Percentiles rank a stretch among this genome's conserved stretches.
Evolutionary conservation across 2,329 filamentous ascomycete genomes (phyloP).

Genomic region (Stagonosporopsis tanaceti): DNA sequence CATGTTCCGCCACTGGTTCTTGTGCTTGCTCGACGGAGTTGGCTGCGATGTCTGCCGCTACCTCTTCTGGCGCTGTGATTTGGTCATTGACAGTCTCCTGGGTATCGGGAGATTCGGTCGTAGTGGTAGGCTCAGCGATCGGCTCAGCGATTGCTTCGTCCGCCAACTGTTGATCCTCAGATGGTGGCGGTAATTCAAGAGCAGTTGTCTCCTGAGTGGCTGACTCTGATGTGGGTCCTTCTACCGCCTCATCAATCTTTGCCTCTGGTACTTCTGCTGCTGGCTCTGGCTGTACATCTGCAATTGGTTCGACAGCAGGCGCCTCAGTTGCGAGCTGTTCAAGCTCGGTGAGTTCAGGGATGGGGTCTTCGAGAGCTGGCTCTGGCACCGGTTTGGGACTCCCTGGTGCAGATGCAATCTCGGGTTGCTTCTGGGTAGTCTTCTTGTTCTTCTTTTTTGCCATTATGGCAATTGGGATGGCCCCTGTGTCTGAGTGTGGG

Average conservation of each 20-base stretch:
- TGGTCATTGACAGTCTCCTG: not conserved
- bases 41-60: not conserved
- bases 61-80: not conserved
- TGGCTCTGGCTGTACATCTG: conserved; percentile 17
- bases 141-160: conserved; percentile 17
- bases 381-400: conserved; percentile 30
- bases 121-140: not conserved
- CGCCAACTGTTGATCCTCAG: conserved; percentile 15
- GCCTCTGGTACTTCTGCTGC: conserved; percentile 28
- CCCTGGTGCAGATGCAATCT: conserved; percentile 38
- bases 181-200: conserved; percentile 11
- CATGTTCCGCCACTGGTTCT: not conserved
- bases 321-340: conserved; percentile 29
- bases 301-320: conserved; percentile 19
- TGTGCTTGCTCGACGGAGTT: conserved; percentile 9
- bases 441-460: conserved; percentile 47
- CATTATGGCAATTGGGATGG: conserved; percentile 35
- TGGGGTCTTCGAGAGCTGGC: conserved; percentile 31
- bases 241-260: conserved; percentile 28
- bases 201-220: conserved; percentile 16
- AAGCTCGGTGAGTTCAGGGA: conserved; percentile 26
- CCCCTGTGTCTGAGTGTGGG: conserved; percentile 32
- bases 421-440: conserved; percentile 38
- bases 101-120: not conserved
- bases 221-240: conserved; percentile 30